A percentile compares a stretch with the other conserved stretches of the same genome.
phyloP scores from a whole-genome alignment of 192 early-diverging fungal species.

The Oehlia diaphana region DNA sequence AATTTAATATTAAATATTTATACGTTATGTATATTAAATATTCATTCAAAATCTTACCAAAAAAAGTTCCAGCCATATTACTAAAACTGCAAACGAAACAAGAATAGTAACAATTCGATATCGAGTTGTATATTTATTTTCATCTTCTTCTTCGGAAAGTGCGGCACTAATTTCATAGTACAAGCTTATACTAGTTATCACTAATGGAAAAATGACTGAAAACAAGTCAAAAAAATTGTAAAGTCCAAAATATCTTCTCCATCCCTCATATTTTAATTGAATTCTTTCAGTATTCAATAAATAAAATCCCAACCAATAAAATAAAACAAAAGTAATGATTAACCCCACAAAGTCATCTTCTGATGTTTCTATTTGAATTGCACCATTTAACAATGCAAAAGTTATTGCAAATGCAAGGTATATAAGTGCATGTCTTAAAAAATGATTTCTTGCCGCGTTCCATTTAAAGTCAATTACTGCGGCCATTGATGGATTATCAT shows the following conservation, averaged over 20 bases:
- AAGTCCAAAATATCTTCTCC: neutral
- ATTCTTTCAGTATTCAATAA: neutral
- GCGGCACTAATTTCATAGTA: too few species aligned
- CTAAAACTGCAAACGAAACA: neutral
- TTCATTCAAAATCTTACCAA: neutral
- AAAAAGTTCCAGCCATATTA: neutral
- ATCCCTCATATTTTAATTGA: neutral
- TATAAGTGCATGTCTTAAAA: neutral
- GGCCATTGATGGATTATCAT: neutral
- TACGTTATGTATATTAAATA: neutral
- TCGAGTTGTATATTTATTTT: too few species aligned
- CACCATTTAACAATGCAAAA: neutral
- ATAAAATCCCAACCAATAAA: neutral
- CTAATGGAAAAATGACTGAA: neutral
- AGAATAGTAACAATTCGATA: neutral
- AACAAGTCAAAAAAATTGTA: conserved; percentile 12
- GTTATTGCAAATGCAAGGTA: neutral
- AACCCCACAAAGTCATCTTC: too few species aligned
- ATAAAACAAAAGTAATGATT: neutral
- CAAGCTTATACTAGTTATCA: neutral
- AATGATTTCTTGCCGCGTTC: neutral
- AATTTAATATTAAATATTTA: neutral
- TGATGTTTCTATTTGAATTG: neutral
- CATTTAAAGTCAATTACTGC: neutral
- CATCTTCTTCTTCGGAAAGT: too few species aligned